Evolutionary conservation across 2,329 filamentous ascomycete species (phyloP).

Genomic region (Acrocalymma vagum): DNA sequence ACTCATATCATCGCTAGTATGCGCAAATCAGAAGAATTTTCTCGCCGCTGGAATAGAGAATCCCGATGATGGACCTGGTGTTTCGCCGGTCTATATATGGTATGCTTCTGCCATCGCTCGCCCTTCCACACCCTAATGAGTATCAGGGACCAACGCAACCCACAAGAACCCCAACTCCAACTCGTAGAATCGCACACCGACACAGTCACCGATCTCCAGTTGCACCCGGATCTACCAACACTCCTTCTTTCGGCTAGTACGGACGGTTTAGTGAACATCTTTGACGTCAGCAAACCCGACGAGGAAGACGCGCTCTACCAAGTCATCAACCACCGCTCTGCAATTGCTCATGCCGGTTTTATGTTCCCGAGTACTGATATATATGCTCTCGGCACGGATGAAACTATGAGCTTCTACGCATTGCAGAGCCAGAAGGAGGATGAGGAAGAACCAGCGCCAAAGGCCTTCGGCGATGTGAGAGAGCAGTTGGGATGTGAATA

Average conservation of each 20-base stretch:
- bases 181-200: constrained; percentile 62
- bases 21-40: constrained; percentile 63
- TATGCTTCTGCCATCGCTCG: constrained; percentile 19
- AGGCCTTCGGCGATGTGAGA: constrained; percentile 73
- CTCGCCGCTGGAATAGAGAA: constrained; percentile 79
- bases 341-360: constrained; percentile 79
- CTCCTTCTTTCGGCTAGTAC: constrained; percentile 80
- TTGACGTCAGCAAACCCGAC: constrained; percentile 69
- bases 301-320: constrained; percentile 82
- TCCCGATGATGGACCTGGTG: constrained; percentile 57
- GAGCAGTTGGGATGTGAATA: constrained; percentile 75
- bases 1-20: constrained; percentile 71
- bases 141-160: constrained; percentile 52
- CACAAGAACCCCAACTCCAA: constrained; percentile 43
- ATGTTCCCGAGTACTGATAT: constrained; percentile 62
- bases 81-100: constrained; percentile 50
- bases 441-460: constrained; percentile 59
- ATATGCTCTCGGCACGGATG: constrained; percentile 79
- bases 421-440: constrained; percentile 70
- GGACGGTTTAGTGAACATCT: constrained; percentile 80
- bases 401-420: constrained; percentile 78
- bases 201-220: constrained; percentile 68
- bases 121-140: not conserved
- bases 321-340: constrained; percentile 79
- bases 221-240: constrained; percentile 67